Base-by-base conservation (phyloP, 2,329 filamentous ascomycete genomes). In the Botrytis fragariae region DNA sequence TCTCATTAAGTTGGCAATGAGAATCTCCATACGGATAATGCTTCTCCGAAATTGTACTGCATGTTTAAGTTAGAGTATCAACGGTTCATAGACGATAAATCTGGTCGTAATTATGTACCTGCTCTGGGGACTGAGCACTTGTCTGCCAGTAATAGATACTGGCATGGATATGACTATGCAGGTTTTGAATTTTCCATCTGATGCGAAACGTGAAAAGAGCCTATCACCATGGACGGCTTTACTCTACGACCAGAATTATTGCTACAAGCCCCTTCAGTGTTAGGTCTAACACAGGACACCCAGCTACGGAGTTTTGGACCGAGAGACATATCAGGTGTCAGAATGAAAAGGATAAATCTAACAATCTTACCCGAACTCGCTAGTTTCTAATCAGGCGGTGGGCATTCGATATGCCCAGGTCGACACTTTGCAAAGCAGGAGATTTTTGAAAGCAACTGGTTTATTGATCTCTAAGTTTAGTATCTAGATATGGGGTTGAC, bases 261-360 rank as follows among this genome's bases (percentile, higher is more conserved):
- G 18, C 72, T 81, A 16, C 79, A 82, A 59, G 78, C 79, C 22
- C 78, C 81, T 32, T 79, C 77, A 1, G 79, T 74, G 71, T 72
- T 81, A 32, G 68, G 68, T 69, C 57, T 3, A 44, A 10, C 22
- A 35, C 18, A 48, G 72, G 22, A 14, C 64, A 73, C 20, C 73
- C 74, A 14, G 74, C 69, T 4, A 68, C 35, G 16, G 61, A 37
- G 74, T 25, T 76, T 60, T 74, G 70, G 61, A 62, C 71, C 4
- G 73, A 72, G 64, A 25, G 74, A 45, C 51, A 72, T 44, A 22
- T 75, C 4, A 65, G 64, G 22, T 57, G 68, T 59, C 65, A 51
- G 6, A 42, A 54, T 18, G 44, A 16, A n/a, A 44, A 25, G 10
- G 4, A 29, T 9, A 22, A 62, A 6, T 3, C 9, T 64, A 39